Percentiles rank a stretch among this genome's conserved stretches.
phyloP scores from a whole-genome alignment of 1,284 basidiomycete genomes.

The Ceratobasidium sp. region DNA sequence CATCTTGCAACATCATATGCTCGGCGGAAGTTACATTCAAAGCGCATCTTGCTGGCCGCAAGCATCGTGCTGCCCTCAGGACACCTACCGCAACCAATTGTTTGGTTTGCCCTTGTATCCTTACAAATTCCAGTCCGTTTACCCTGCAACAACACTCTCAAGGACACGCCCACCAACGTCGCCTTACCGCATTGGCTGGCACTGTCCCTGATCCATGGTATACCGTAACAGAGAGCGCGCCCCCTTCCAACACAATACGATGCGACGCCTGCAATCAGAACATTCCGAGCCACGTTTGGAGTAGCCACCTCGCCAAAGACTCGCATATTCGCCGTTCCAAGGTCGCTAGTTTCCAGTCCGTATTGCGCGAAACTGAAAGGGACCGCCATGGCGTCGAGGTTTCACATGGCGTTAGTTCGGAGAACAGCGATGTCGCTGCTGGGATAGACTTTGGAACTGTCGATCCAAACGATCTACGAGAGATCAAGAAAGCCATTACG shows the following conservation, averaged over 20 bases:
- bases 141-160: slow-evolving; percentile 48
- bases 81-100: slow-evolving; percentile 30
- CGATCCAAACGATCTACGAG: slow-evolving; percentile 41
- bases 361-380: slow-evolving; percentile 54
- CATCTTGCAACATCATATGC: slow-evolving; percentile 52
- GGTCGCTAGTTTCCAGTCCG: slow-evolving; percentile 49
- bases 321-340: slow-evolving; percentile 50
- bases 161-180: slow-evolving; percentile 46
- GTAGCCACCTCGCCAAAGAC: slow-evolving; percentile 46
- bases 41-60: slow-evolving; percentile 46
- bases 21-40: slow-evolving; percentile 43
- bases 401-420: slow-evolving; percentile 28
- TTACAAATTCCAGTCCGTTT: slow-evolving; percentile 47
- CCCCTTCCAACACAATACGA: slow-evolving; percentile 46
- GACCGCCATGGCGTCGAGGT: slow-evolving; percentile 56
- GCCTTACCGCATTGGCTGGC: slow-evolving; percentile 41
- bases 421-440: slow-evolving; percentile 43
- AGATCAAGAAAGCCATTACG: slow-evolving; percentile 41
- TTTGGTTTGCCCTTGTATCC: slow-evolving; percentile 46
- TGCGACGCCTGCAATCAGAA: slow-evolving; percentile 54
- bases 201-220: slow-evolving; percentile 47
- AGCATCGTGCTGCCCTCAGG: slow-evolving; percentile 39
- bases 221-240: slow-evolving; percentile 10
- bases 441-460: slow-evolving; percentile 54
- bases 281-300: slow-evolving; percentile 48